These are phyloP conservation scores for Kwoniella newhampshirensis DNA, from an alignment of 768 basidiomycete genomes.

Conservation along the genomic window DNA sequence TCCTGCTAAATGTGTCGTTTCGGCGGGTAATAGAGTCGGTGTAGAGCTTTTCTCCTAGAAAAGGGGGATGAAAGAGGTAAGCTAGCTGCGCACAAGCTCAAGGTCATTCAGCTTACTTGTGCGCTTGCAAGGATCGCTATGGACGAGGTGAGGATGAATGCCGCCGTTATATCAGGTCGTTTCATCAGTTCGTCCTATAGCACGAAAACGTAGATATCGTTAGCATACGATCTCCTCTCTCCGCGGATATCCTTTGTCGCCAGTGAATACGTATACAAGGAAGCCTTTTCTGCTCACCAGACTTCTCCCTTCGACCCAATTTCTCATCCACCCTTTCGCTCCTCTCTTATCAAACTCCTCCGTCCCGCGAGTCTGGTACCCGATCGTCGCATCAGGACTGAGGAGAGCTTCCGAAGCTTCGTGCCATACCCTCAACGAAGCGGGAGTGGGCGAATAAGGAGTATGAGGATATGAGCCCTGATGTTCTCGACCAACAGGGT, in stretches of 20 bases:
- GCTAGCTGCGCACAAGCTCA: background rate
- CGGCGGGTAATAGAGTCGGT: constrained; percentile 33
- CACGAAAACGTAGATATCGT: too few relatives aligned
- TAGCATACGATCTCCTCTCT: too few relatives aligned
- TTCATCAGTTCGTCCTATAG: constrained; percentile 46
- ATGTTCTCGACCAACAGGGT: constrained; percentile 1
- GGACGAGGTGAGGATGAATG: constrained; percentile 48
- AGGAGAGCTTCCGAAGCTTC: constrained; percentile 48
- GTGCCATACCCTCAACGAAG: constrained; percentile 46
- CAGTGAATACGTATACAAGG: too few relatives aligned
- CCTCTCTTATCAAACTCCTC: constrained; percentile 28
- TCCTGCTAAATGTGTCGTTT: constrained; percentile 46
- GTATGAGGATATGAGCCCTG: constrained; percentile 52
- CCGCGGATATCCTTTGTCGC: too few relatives aligned
- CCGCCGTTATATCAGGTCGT: constrained; percentile 45
- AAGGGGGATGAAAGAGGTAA: background rate
- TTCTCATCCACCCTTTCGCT: constrained; percentile 40
- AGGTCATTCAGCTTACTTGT: constrained; percentile 27
- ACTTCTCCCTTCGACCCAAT: constrained; percentile 48
- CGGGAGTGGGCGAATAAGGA: constrained; percentile 42
- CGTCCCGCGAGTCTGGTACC: constrained; percentile 42
- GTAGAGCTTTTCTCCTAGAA: constrained; percentile 32
- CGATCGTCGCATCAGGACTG: constrained; percentile 40
- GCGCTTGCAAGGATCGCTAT: constrained; percentile 48
- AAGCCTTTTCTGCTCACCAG: too few relatives aligned